Evolutionary conservation across 371 early-diverging fungal species (phyloP).

Genomic region (Cladochytrium tenue): DNA sequence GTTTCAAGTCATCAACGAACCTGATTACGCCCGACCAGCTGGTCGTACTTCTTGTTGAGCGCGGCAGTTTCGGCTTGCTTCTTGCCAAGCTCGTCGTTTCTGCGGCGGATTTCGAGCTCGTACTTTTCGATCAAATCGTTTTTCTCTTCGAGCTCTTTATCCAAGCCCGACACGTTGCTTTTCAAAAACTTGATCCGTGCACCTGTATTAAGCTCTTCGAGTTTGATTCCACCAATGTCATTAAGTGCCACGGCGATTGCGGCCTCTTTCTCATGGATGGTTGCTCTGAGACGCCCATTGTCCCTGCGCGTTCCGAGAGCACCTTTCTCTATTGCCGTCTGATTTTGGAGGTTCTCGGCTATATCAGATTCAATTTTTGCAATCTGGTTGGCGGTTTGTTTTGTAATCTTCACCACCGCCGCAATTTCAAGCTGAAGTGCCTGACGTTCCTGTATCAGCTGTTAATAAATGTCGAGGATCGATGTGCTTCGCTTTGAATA

Average conservation of each 20-base stretch:
- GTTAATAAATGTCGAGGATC: too few species aligned
- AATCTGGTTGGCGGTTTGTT: conserved; percentile 24
- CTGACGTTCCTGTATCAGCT: conserved; percentile 45
- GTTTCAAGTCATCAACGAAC: conserved; percentile 13
- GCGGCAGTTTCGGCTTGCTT: conserved; percentile 55
- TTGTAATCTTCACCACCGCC: conserved; percentile 40
- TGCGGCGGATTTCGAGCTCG: conserved; percentile 53
- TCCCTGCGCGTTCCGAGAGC: conserved; percentile 40
- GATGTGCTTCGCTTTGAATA: background rate
- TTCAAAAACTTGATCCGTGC: conserved; percentile 32
- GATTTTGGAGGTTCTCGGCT: conserved; percentile 51
- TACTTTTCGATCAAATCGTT: conserved; percentile 55
- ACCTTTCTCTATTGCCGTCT: conserved; percentile 53
- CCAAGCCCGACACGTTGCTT: conserved; percentile 31
- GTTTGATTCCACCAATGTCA: conserved; percentile 39
- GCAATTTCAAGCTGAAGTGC: conserved; percentile 46
- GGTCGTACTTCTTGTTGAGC: conserved; percentile 59
- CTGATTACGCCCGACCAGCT: conserved; percentile 41
- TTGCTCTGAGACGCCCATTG: conserved; percentile 31
- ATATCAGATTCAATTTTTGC: conserved; percentile 49
- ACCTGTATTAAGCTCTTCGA: conserved; percentile 39
- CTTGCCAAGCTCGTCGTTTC: conserved; percentile 56
- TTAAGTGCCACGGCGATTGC: conserved; percentile 44
- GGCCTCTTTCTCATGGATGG: conserved; percentile 54
- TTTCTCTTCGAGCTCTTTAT: conserved; percentile 39